phyloP scores from a whole-genome alignment of 768 basidiomycete genomes.

The Hemileccinum impolitum region DNA sequence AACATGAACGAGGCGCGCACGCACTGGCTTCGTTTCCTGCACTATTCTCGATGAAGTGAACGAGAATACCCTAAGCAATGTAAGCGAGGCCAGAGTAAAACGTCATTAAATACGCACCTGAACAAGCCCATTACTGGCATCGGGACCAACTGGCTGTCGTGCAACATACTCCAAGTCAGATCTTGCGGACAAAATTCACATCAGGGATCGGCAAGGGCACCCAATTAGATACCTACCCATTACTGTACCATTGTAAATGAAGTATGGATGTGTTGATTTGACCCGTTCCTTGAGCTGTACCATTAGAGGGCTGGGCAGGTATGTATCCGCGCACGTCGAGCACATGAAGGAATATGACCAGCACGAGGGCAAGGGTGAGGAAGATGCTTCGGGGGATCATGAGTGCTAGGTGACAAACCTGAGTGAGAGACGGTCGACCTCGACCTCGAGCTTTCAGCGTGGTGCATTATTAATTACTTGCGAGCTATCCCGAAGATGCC shows the following conservation, averaged over 20 bases:
- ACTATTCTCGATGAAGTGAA: slow-evolving; percentile 74
- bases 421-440: not conserved
- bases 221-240: slow-evolving; percentile 36
- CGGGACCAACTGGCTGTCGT: slow-evolving; percentile 54
- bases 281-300: slow-evolving; percentile 49
- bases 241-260: slow-evolving; percentile 56
- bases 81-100: slow-evolving; percentile 1
- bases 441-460: slow-evolving; percentile 9
- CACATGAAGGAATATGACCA: slow-evolving; percentile 4
- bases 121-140: slow-evolving; percentile 44
- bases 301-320: slow-evolving; percentile 71
- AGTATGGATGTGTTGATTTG: slow-evolving; percentile 50
- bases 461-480: not conserved
- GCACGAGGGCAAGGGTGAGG: slow-evolving; percentile 6
- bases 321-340: slow-evolving; percentile 48
- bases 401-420: not conserved
- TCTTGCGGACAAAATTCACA: slow-evolving; percentile 28
- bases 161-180: slow-evolving; percentile 54
- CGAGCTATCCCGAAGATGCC: not conserved
- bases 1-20: slow-evolving; percentile 35
- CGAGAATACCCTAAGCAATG: slow-evolving; percentile 62
- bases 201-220: slow-evolving; percentile 9
- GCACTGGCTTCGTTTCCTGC: slow-evolving; percentile 45
- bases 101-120: slow-evolving; percentile 40
- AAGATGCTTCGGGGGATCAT: slow-evolving; percentile 16